Base-by-base conservation (phyloP, 495 filamentous ascomycete genomes). In the Penicillium pulvis region DNA sequence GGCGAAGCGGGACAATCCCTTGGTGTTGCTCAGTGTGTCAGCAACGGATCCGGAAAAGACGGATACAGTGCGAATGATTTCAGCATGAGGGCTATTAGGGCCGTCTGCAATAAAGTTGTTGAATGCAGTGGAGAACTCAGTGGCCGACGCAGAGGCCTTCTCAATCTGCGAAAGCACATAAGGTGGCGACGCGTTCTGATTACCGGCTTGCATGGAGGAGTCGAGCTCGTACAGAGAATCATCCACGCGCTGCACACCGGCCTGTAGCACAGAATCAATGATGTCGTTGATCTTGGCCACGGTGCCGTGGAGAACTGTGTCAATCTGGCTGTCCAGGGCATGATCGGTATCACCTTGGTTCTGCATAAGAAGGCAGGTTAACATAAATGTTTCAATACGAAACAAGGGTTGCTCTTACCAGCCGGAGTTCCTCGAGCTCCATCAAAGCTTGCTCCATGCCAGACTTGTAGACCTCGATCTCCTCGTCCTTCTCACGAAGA, bases 51-150 rank as follows among this genome's bases (percentile, higher is more conserved):
- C 89, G 1, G 94, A 79, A 73, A 97, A 98, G 33, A 91, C 84
- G 64, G 91, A 92, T 55, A 96, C 85, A 1, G 91, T 94, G 63
- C 93, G 92, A 74, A 97, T 98, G 55, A 98, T 88, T 60, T 94
- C 91, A 4, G 89, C 84, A 68, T 97, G 91, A 10, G 86, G 88
- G 75, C 90, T 92, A 78, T 92, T 96, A 4, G 94, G 94, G 0
- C 94, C 94, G 73, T 98, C 94, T 16, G 92, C 93, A 60, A 98
- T 95, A 74, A 92, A 97, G 70, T 93, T 92, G 78, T 97, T 98
- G 82, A 97, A 98, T 0, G 94, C 86, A 3, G 93, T 97, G 0
- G 93, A 93, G 70, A 98, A 98, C 66, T 98, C 94, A 53, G 90
- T 98, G 4, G 93, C 91, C 55, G 86, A 96, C 14, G 91, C 84